Evolutionary conservation across 208 protist species (phyloP), one percentile per base, ranked within the genome.

Genomic region (Wallacemonas collosoma): DNA sequence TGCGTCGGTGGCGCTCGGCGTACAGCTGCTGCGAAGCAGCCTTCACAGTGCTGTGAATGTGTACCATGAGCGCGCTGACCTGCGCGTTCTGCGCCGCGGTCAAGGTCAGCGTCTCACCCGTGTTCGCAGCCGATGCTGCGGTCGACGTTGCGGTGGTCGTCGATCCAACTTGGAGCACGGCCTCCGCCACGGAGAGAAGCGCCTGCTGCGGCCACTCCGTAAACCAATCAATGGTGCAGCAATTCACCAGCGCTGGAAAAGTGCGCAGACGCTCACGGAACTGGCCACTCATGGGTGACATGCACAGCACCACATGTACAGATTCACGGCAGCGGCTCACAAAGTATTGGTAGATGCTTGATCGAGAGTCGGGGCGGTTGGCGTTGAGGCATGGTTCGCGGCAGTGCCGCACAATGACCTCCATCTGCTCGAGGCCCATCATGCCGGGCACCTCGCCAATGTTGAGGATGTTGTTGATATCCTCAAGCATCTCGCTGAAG

Each of bases 191-290:
- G 41, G 81, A 87, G 50, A 83, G 57, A 2, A 99, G 88, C 2
- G 98, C 98, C 41, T 98, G 90, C 60, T 75, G 72, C 35, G 98
- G 97, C 98, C 98, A 99, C 61, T 88, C 83, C 50, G 86, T 89
- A 83, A 98, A 99, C 98, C 98, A 99, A 77, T 99, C 97, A 68
- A 99, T 99, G 15, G 97, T 98, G 57, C 91, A 98, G 79, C 98
- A 99, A 81, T 98, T 99, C 65, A 99, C 95, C 14, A 99, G 76
- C 26, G 98, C 98, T 2, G 98, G 98, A 72, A 98, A 99, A 93
- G 96, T 98, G 67, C 97, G 90, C 64, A 97, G 87, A 40, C 98
- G 88, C 60, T 87, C 81, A 64, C 96, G 93, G 76, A 99, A 99
- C 40, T 76, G 77, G 47, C 95, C 89, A 61, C 96, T 97, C 71